Base-by-base conservation (phyloP, 108 stramenopile species). In the Cyclotella kingstonii region DNA sequence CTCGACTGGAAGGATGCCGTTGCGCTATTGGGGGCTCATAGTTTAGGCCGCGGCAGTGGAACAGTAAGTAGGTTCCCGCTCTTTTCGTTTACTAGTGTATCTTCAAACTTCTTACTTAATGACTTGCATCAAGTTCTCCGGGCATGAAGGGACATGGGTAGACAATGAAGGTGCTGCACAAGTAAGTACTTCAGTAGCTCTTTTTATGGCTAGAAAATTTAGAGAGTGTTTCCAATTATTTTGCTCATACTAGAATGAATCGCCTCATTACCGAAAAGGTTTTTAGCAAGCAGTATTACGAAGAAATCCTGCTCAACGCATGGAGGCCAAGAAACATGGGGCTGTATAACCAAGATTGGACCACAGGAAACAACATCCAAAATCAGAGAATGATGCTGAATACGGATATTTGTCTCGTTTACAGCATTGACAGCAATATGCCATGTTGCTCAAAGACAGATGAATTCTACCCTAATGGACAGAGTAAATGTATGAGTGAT, bases 11-110 rank as follows among this genome's bases (percentile, higher is more conserved):
- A 27, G 21, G 74, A 76, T 70, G 74, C 68, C 4, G 68, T 64
- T 27, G 74, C 74, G 14, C 33, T 76, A 3, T 63, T 76, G 68
- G 74, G 74, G 2, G 74, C 74, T 10, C 74, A 76, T 54, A 68
- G 62, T 2, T 52, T 76, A 23, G 74, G 74, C 0, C 21, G 74
- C 28, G 74, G 74, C 10, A 53, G 50, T 19, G 15, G 1, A 18
- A 29, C 27, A 19, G 63, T 65, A 22, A 25, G 63, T 27, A 0
- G 0, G 7, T 17, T 10, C 18, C 42, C 6, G 9, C 35, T 21
- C 23, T 0, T 52, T 22, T 15, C n/a, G 12, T 4, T 22, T 4
- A 3, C 3, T 29, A 11, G 15, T 21, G 11, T 11, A 9, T 9
- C 7, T 36, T 36, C 11, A 36, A 36, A 7, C 11, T 11, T 36